phyloP scores from a whole-genome alignment of 108 stramenopile genomes.

The Fistulifera pelliculosa region DNA sequence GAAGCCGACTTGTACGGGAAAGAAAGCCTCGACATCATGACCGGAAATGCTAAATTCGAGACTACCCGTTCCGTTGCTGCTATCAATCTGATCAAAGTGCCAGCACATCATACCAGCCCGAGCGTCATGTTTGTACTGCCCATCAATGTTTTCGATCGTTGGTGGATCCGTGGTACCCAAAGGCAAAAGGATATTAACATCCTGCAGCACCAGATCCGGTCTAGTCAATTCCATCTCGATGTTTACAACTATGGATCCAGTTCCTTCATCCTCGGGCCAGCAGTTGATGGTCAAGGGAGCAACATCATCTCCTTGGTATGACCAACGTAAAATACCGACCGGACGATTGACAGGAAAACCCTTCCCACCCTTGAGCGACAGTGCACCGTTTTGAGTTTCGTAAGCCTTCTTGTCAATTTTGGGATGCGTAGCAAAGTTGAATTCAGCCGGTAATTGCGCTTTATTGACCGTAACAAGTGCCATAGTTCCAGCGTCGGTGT shows the following conservation, averaged over 20 bases:
- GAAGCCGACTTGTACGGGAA: slow-evolving; percentile 93
- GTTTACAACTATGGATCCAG: slow-evolving; percentile 88
- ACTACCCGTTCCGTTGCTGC: slow-evolving; percentile 67
- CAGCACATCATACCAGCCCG: slow-evolving; percentile 87
- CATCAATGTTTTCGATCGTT: slow-evolving; percentile 80
- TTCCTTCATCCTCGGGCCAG: slow-evolving; percentile 96
- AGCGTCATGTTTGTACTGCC: slow-evolving; percentile 90
- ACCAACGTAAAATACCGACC: slow-evolving; percentile 94
- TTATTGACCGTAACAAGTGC: slow-evolving; percentile 85
- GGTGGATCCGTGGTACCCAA: slow-evolving; percentile 84
- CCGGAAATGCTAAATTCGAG: slow-evolving; percentile 90
- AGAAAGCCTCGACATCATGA: slow-evolving; percentile 83
- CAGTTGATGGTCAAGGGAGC: slow-evolving; percentile 95
- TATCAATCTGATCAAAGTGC: slow-evolving; percentile 91
- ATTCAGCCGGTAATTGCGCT: slow-evolving; percentile 47
- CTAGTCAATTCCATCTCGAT: slow-evolving; percentile 91
- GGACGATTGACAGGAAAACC: slow-evolving; percentile 89
- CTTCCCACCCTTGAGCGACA: slow-evolving; percentile 89
- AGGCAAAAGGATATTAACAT: slow-evolving; percentile 92
- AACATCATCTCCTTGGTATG: slow-evolving; percentile 75
- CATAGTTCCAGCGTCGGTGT: slow-evolving; percentile 82
- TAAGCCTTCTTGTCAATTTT: slow-evolving; percentile 92
- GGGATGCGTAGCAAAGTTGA: slow-evolving; percentile 94
- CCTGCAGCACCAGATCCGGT: slow-evolving; percentile 69
- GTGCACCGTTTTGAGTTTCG: slow-evolving; percentile 70